phyloP scores from a whole-genome alignment of 352 stramenopile species.

The Globisporangium irregulare region DNA sequence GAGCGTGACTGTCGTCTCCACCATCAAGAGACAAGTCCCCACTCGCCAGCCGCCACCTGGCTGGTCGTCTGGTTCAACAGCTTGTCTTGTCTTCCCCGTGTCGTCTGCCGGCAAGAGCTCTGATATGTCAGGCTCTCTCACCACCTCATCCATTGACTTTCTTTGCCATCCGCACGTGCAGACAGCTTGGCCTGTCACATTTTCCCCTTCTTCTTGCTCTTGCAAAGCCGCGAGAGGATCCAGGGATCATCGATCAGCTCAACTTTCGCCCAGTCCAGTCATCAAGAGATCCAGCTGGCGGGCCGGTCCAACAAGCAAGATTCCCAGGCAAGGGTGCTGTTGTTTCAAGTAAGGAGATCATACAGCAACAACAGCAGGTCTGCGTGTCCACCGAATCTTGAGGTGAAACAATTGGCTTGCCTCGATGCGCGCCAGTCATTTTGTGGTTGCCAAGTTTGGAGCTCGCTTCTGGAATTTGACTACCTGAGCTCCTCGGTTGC shows the following conservation, averaged over 20 bases:
- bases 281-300: neutral
- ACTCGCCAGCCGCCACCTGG: neutral
- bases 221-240: neutral
- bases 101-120: neutral
- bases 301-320: neutral
- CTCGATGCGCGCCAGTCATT: too few species aligned
- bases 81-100: neutral
- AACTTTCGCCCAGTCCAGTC: neutral
- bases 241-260: neutral
- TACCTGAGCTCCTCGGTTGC: too few species aligned
- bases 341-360: neutral
- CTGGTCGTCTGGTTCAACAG: neutral
- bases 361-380: neutral
- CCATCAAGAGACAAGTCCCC: neutral
- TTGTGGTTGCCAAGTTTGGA: too few species aligned
- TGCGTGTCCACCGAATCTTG: too few species aligned
- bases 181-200: neutral
- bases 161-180: neutral
- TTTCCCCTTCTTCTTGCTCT: neutral
- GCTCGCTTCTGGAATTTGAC: too few species aligned
- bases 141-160: neutral
- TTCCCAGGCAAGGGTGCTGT: neutral
- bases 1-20: neutral
- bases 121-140: slow-evolving; percentile 1
- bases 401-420: too few species aligned